Base-by-base conservation (phyloP, 257 asterid species). In the Capsicum chinense region DNA sequence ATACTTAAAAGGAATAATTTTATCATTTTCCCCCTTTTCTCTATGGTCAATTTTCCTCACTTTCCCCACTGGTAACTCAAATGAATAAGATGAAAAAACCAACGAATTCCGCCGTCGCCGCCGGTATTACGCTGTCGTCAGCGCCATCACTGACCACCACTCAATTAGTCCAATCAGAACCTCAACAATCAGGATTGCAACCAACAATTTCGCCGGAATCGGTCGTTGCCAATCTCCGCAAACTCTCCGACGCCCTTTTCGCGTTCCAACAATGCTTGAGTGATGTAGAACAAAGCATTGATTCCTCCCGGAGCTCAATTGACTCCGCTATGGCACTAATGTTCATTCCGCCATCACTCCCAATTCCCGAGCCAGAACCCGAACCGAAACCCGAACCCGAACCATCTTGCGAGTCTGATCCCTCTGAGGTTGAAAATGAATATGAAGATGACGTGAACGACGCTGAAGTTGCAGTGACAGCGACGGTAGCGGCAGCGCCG, bases 211-310 rank as follows among this genome's bases (percentile, higher is more conserved):
- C 92, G 5, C 81, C 82, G 42, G 58, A 85, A 71, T 87, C 94
- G 0, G 76, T 95, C 17, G 10, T n/a, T 52, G 50, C 84, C 79
- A 88, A 89, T n/a, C 87, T 93, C 81, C 88, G 88, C 64, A 78
- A 83, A 87, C 90, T 94, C 71, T 87, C 93, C 82, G 88, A 81
- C 57, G 92, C 92, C 19, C 88, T 94, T 5, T 50, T 90, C 39
- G 83, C 86, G 64, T 94, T 94, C 91, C 86, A 89, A 15, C 81
- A 86, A 47, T 86, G 94, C 90, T 92, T 86, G 59, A 90, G 90
- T 54, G 97, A 91, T 67, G 92, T 94, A 64, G 91, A 89, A 56
- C 67, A 79, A 58, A 97, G 93, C 85, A 90, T 94, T 37, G 87
- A 87, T 67, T 86, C 91, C 26, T 85, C 92, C 60, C 85, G 87